Evolutionary conservation across 1,139 yeast genomes (phyloP).

Genomic region (Hyphopichia fennica): DNA sequence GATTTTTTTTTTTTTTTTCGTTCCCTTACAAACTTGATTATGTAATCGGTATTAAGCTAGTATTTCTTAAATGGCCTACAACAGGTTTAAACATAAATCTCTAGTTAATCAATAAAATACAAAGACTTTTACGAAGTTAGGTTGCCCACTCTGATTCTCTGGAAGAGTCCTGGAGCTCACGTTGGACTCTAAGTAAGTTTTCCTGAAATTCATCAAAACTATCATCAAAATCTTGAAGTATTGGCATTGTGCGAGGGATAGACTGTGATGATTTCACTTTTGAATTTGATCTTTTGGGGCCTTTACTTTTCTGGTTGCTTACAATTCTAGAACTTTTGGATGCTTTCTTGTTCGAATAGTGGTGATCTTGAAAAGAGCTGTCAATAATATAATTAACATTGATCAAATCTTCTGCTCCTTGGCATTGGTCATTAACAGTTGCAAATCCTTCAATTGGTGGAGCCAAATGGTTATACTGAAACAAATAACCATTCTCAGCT

Average conservation of each 20-base stretch:
- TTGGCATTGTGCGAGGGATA: background rate
- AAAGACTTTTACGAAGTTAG: background rate
- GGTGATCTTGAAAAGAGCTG: background rate
- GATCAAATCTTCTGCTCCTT: background rate
- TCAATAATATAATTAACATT: background rate
- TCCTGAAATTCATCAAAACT: background rate
- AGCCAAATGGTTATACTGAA: background rate
- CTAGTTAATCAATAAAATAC: no score
- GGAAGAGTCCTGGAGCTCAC: background rate
- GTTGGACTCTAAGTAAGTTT: background rate
- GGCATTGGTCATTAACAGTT: background rate
- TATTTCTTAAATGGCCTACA: no score
- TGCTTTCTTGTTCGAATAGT: background rate
- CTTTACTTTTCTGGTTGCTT: no score
- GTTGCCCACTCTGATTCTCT: background rate
- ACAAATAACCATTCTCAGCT: background rate
- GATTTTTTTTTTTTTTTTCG: background rate
- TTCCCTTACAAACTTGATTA: no score
- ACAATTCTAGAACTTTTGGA: no score
- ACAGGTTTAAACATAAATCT: no score
- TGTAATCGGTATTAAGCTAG: background rate
- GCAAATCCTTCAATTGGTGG: background rate
- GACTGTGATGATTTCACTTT: background rate
- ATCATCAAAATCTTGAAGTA: background rate
- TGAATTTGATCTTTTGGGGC: no score